Percentiles rank a stretch among this genome's conserved stretches.
Evolutionary conservation across 163 green algal species (phyloP).

Genomic region (Chloroidium sp.): DNA sequence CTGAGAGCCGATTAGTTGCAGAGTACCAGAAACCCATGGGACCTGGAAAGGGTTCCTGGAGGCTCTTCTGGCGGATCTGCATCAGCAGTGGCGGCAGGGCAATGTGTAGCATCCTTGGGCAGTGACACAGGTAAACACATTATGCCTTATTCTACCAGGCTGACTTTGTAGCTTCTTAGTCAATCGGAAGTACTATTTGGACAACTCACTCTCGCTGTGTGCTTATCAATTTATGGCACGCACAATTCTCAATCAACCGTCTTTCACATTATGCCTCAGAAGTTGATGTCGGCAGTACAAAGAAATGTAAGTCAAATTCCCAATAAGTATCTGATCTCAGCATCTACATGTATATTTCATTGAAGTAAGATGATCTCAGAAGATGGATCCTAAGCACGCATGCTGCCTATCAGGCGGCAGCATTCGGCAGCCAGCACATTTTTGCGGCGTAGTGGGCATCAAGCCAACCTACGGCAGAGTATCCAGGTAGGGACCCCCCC

Average conservation of each 20-base stretch:
- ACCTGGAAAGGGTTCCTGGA: conserved; percentile 71
- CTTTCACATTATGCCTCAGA: too few species aligned
- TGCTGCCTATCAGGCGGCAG: conserved; percentile 52
- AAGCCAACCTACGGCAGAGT: conserved; percentile 96
- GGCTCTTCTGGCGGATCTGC: conserved; percentile 93
- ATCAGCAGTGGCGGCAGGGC: conserved; percentile 75
- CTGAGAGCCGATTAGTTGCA: conserved; percentile 15
- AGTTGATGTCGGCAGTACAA: background rate
- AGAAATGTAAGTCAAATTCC: too few species aligned
- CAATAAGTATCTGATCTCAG: too few species aligned
- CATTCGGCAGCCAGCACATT: conserved; percentile 90
- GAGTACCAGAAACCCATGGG: conserved; percentile 82
- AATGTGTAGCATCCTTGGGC: conserved; percentile 69
- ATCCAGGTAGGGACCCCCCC: conserved; percentile 32
- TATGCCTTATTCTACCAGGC: background rate
- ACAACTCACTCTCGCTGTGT: too few species aligned
- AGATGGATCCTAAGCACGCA: background rate
- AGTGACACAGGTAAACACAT: conserved; percentile 71
- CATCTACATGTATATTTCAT: background rate
- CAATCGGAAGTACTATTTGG: too few species aligned
- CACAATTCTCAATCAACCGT: too few species aligned
- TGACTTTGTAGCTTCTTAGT: background rate
- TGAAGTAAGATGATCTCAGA: background rate
- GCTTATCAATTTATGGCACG: too few species aligned
- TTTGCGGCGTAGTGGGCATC: conserved; percentile 92